Percentiles rank a stretch among this genome's conserved stretches.
These are phyloP conservation scores for Zoysia japonica DNA, from an alignment of 176 grass and related monocot genomes.

Conservation along the genomic window DNA sequence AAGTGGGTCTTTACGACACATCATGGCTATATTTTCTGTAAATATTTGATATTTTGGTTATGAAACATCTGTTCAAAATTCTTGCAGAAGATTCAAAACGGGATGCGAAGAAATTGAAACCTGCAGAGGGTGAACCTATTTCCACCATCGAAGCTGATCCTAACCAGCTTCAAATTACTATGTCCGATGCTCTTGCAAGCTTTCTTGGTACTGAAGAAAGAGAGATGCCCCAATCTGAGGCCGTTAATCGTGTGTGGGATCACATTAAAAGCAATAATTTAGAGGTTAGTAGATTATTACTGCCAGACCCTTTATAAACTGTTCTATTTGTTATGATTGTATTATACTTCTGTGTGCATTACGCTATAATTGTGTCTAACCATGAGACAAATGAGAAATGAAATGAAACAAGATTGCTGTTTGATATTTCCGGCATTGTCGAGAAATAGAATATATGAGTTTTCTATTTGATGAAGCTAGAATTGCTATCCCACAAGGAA, in stretches of 20 bases:
- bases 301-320: conserved; percentile 21
- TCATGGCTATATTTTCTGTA: not conserved
- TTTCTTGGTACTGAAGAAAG: conserved; percentile 88
- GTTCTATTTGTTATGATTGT: conserved; percentile 1
- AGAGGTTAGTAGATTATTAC: conserved; percentile 69
- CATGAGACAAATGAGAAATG: not conserved
- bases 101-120: conserved; percentile 71
- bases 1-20: conserved; percentile 44
- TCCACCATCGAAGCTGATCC: conserved; percentile 47
- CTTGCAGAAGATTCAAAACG: conserved; percentile 66
- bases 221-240: conserved; percentile 76
- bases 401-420: not conserved
- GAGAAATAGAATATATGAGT: not conserved
- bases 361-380: conserved; percentile 24
- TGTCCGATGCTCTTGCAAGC: conserved; percentile 78
- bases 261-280: conserved; percentile 91
- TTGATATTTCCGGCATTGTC: not conserved
- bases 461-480: conserved; percentile 4
- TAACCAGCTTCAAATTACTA: conserved; percentile 48
- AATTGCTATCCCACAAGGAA: not conserved
- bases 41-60: conserved; percentile 15
- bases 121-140: conserved; percentile 43
- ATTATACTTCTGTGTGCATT: conserved; percentile 6
- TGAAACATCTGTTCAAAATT: conserved; percentile 36
- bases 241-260: conserved; percentile 82